Evolutionary conservation across 257 asterid genomes (phyloP).

Genomic region (Solanum sejunctum): DNA sequence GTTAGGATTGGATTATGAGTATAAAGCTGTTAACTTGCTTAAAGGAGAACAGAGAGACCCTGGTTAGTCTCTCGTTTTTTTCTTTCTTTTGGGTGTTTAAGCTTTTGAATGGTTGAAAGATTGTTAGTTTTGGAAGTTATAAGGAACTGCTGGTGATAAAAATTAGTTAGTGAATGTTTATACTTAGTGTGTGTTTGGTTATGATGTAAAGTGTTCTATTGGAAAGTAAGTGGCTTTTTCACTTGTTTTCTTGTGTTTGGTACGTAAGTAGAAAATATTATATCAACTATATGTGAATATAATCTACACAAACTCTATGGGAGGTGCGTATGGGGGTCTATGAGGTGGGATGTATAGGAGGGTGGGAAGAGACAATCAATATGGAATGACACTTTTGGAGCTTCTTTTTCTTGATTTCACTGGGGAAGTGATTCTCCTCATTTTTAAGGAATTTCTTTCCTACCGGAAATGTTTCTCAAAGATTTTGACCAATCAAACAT

Average conservation of each 20-base stretch:
- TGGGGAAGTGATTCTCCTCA: neutral
- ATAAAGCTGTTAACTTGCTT: conserved; percentile 57
- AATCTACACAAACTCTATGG: neutral
- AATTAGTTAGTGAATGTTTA: neutral
- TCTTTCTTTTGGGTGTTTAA: neutral
- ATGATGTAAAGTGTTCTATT: neutral
- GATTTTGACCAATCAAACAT: neutral
- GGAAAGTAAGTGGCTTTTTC: neutral
- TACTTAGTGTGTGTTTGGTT: neutral
- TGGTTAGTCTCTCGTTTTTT: conserved; percentile 24
- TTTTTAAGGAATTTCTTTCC: neutral
- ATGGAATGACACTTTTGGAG: neutral
- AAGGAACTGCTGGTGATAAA: neutral
- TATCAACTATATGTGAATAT: neutral
- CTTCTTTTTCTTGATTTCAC: neutral
- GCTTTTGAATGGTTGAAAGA: neutral
- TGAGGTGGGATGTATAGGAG: neutral
- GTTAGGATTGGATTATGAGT: conserved; percentile 64
- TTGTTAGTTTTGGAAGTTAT: neutral
- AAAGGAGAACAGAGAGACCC: conserved; percentile 63
- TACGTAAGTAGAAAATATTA: neutral
- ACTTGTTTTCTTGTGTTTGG: neutral
- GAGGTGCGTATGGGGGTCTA: neutral
- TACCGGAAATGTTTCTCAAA: neutral
- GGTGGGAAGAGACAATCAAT: neutral